Evolutionary conservation across 2,329 filamentous ascomycete genomes (phyloP).

Genomic region (Aspergillus chevalieri): DNA sequence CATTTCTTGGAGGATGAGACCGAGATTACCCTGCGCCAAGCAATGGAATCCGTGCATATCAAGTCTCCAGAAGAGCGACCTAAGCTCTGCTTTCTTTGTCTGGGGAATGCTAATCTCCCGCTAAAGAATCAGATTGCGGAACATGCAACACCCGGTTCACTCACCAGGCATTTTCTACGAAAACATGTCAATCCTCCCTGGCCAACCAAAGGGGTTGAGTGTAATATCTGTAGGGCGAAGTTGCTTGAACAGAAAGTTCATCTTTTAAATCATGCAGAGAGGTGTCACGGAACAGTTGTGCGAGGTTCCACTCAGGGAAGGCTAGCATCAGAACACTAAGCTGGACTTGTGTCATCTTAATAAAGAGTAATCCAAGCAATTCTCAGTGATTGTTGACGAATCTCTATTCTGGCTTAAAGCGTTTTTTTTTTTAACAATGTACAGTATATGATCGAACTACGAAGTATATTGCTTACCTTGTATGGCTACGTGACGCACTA

Average conservation of each 20-base stretch:
- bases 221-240: conserved; percentile 11
- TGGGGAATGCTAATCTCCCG: conserved; percentile 11
- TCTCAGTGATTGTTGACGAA: neutral
- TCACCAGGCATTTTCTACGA: conserved; percentile 14
- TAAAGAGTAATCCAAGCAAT: neutral
- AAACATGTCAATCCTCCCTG: conserved; percentile 13
- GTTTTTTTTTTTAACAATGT: neutral
- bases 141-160: conserved; percentile 8
- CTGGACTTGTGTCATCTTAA: neutral
- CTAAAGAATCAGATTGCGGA: conserved; percentile 8
- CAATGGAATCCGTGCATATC: conserved; percentile 13
- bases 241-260: conserved; percentile 9
- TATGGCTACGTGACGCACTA: too few relatives aligned
- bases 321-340: neutral
- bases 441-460: neutral
- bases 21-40: conserved; percentile 9
- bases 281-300: conserved; percentile 10
- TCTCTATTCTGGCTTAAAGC: neutral
- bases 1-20: conserved; percentile 5
- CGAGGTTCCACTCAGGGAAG: conserved; percentile 4
- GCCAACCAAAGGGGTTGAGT: conserved; percentile 9
- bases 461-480: too few relatives aligned
- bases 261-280: conserved; percentile 14
- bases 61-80: conserved; percentile 11
- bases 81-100: conserved; percentile 17